Percentiles rank a stretch among this genome's conserved stretches.
phyloP scores from a whole-genome alignment of 2,329 filamentous ascomycete species.

The Rutstroemia sp. region DNA sequence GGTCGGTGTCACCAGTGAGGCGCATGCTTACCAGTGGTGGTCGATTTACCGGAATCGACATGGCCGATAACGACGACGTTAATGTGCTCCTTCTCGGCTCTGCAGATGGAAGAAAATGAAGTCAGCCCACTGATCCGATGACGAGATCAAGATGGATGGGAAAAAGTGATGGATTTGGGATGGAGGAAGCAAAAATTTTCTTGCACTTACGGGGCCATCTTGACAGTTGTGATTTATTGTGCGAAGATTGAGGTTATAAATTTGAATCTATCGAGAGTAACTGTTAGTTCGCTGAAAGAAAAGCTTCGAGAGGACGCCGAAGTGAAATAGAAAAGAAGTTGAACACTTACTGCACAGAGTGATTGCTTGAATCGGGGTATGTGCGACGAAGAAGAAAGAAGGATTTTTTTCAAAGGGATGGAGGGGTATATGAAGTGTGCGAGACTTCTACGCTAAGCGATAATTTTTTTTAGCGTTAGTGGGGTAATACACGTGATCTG shows the following conservation, averaged over 20 bases:
- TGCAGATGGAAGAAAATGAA: conserved; percentile 6
- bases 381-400: conserved; percentile 19
- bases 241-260: conserved; percentile 18
- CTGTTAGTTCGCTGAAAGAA: conserved; percentile 1
- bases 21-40: conserved; percentile 70
- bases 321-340: not conserved
- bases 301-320: not conserved
- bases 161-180: too few relatives aligned
- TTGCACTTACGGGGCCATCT: conserved; percentile 19
- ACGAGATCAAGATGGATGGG: too few relatives aligned
- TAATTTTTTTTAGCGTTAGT: conserved; percentile 5
- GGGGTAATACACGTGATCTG: not conserved
- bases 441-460: not conserved
- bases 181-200: too few relatives aligned
- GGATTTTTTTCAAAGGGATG: conserved; percentile 2
- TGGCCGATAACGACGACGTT: conserved; percentile 99
- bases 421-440: conserved; percentile 6
- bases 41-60: conserved; percentile 99
- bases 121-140: too few relatives aligned
- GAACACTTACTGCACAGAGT: conserved; percentile 25
- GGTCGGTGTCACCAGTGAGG: not conserved
- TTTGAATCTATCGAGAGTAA: conserved; percentile 23
- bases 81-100: conserved; percentile 69
- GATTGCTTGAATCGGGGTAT: conserved; percentile 30
- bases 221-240: conserved; percentile 26